A percentile compares a stretch with the other conserved stretches of the same genome.
Evolutionary conservation across 2,329 filamentous ascomycete species (phyloP).

Genomic region (Penicillium sp.): DNA sequence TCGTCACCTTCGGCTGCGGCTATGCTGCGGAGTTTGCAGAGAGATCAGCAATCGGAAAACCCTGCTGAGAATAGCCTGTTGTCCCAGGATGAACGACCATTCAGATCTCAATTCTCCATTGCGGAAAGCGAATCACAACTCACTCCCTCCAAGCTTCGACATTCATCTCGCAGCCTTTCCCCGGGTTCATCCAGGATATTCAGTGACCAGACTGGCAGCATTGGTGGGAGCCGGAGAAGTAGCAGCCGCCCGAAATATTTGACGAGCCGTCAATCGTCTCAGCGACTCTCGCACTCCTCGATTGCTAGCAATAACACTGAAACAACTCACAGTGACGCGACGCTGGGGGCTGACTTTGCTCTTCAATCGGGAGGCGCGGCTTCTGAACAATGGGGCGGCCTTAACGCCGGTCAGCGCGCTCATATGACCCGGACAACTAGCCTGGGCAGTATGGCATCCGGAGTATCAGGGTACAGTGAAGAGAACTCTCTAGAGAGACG

Average conservation of each 20-base stretch:
- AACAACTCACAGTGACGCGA: slow-evolving; percentile 71
- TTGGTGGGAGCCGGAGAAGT: slow-evolving; percentile 36
- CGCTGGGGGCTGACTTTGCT: slow-evolving; percentile 78
- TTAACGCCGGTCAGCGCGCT: slow-evolving; percentile 41
- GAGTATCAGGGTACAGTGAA: slow-evolving; percentile 63
- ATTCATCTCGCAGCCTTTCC: slow-evolving; percentile 37
- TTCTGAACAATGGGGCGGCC: slow-evolving; percentile 50
- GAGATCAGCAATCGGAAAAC: slow-evolving; percentile 45
- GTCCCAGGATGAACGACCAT: slow-evolving; percentile 32
- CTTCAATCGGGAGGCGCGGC: slow-evolving; percentile 80
- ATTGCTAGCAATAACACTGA: slow-evolving; percentile 63
- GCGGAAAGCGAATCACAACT: slow-evolving; percentile 35
- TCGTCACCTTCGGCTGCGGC: slow-evolving; percentile 55
- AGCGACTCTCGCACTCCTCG: slow-evolving; percentile 65
- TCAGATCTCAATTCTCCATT: slow-evolving; percentile 31
- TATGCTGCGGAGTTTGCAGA: slow-evolving; percentile 48
- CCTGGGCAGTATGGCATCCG: slow-evolving; percentile 87
- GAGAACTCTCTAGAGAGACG: slow-evolving; percentile 53
- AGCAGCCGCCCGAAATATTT: slow-evolving; percentile 62
- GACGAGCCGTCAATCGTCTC: slow-evolving; percentile 60
- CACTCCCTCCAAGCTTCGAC: slow-evolving; percentile 36
- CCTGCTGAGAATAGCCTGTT: slow-evolving; percentile 27
- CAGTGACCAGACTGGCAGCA: slow-evolving; percentile 36
- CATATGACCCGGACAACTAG: slow-evolving; percentile 77
- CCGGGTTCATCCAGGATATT: slow-evolving; percentile 36